Evolutionary conservation across 768 basidiomycete species (phyloP), one percentile per base, ranked within the genome.

Genomic region (Trametes cubensis): DNA sequence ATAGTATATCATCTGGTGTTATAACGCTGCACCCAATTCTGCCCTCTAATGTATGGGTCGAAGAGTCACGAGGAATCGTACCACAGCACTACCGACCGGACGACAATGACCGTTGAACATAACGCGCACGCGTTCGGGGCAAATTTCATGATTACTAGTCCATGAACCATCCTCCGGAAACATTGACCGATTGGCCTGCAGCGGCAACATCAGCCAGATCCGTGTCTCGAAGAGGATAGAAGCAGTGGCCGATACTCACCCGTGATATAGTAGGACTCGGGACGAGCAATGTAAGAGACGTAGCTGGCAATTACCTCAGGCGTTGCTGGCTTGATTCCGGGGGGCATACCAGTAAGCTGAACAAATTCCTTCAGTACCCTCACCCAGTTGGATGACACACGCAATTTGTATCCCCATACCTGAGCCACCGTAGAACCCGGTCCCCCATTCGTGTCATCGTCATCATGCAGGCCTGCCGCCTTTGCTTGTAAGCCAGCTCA

Each of bases 231-330:
- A 20, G 28, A 10, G 3, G 10, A 34, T 34, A 4, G 39, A 50
- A n/a, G n/a, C n/a, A 15, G 8, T 25, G 7, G 74, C 59, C 6
- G 5, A n/a, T 0, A 25, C 59, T 21, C 28, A 67, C 66, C 69
- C 14, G 67, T 70, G 11, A 70, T 51, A 49, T 66, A 70, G 34
- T 60, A 54, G 7, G 67, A 52, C 53, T 70, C 71, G 4, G 67
- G 65, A 49, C 62, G 66, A 1, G 63, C 66, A 5, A 72, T 52
- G 39, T 72, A 72, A 13, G 67, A 64, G 5, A 70, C 71, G 3
- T 66, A 17, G n/a, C 58, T 62, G 4, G 69, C 71, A 11, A 72
- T 53, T 10, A 63, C 63, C 2, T 62, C 57, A 20, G 64, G 60
- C 6, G 20, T 23, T 4, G 52, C 66, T 4, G 30, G 23, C 30